Evolutionary conservation across 805 yeast species (phyloP), one percentile per base, ranked within the genome.

Genomic region (Barnettozyma wickerhamii): DNA sequence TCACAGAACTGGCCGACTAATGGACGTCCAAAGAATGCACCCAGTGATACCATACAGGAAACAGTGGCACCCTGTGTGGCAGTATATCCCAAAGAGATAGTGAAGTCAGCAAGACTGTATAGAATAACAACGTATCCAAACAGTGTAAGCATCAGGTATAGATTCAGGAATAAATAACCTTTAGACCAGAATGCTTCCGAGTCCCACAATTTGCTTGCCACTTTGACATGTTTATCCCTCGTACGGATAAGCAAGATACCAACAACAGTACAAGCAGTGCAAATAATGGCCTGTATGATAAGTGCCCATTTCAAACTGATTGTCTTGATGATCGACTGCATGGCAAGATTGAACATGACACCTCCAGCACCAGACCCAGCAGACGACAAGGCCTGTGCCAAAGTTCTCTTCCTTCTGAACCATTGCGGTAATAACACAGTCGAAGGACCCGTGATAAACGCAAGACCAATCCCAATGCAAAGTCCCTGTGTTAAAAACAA

Each of bases 401-500:
- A 60, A 1, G 82, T 77, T 50, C 90, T 67, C 46, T 65, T 78
- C 47, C 74, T 77, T 30, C 75, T 61, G 59, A 84, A 84, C 82
- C 85, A 84, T 41, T 81, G 88, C 0, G 89, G 87, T 23, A 84
- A 49, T 7, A 83, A 57, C 3, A 77, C 69, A 23, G 79, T 62
- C 4, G 75, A 75, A 0, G 90, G 82, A 7, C 80, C 68, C 35
- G 75, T 71, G 27, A 77, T 64, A 10, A 77, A 52, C 0, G 85
- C 79, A n/a, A 68, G 60, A 0, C 69, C 66, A 34, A 75, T 51
- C 17, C 87, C 82, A 35, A 72, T 72, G 33, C 83, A 43, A 1
- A 81, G 62, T 14, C 91, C 90, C 59, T 84, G 89, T 2, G 88
- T 77, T 37, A 79, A 53, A 51, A 71, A 80, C 19, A 84, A 54